phyloP scores from a whole-genome alignment of 306 rosid genomes.

The Dicorynia guianensis region DNA sequence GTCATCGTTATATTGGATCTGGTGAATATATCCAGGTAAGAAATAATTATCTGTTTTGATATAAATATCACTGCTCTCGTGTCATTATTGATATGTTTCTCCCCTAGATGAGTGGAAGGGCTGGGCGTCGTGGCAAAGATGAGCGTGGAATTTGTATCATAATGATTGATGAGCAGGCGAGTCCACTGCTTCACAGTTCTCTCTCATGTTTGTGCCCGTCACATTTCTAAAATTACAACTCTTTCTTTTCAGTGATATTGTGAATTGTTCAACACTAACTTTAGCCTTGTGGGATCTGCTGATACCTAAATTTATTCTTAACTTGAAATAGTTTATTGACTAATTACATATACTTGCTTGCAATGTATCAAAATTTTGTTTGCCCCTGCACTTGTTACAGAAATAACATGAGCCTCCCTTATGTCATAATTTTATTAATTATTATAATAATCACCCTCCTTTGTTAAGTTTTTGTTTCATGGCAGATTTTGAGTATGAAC shows the following conservation, averaged over 20 bases:
- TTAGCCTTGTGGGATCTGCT: slow-evolving; percentile 22
- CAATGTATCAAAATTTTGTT: background rate
- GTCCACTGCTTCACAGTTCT: slow-evolving; percentile 33
- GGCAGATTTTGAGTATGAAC: background rate
- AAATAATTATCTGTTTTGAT: slow-evolving; percentile 35
- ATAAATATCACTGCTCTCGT: background rate
- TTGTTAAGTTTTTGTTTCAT: background rate
- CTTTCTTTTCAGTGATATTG: background rate
- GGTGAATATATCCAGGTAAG: slow-evolving; percentile 99
- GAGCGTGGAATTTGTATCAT: slow-evolving; percentile 94
- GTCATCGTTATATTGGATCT: slow-evolving; percentile 93
- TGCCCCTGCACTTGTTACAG: background rate
- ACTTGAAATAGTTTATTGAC: background rate
- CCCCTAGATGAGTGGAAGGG: slow-evolving; percentile 97
- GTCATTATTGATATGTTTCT: slow-evolving; percentile 30
- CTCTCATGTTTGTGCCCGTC: slow-evolving; percentile 8
- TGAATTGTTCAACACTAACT: slow-evolving; percentile 10
- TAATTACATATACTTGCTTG: background rate
- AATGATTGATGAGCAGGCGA: slow-evolving; percentile 96
- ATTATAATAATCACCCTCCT: background rate
- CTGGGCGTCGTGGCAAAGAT: slow-evolving; percentile 99
- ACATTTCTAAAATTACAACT: background rate
- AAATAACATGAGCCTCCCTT: background rate
- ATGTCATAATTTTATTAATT: background rate
- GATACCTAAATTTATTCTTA: background rate